phyloP scores from a whole-genome alignment of 2,329 filamentous ascomycete genomes.

The Lachnellula suecica region DNA sequence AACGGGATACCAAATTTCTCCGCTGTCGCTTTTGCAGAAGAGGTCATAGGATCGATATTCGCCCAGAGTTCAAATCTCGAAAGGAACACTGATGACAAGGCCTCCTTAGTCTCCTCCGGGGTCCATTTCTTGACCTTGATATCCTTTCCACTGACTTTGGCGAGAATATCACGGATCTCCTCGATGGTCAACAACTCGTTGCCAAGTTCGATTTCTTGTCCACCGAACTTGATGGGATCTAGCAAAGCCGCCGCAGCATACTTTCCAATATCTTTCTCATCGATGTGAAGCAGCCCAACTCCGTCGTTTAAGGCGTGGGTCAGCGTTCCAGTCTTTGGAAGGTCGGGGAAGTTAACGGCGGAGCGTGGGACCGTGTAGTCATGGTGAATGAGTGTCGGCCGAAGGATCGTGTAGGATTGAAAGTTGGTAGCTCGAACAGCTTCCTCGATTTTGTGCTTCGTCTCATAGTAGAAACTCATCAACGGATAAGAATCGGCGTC shows the following conservation, averaged over 20 bases:
- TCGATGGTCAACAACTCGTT: slow-evolving; percentile 10
- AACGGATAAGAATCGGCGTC: background rate
- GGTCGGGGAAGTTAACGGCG: slow-evolving; percentile 9
- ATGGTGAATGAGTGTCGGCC: slow-evolving; percentile 8
- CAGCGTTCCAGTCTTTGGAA: slow-evolving; percentile 8
- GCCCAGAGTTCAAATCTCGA: background rate
- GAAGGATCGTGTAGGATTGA: slow-evolving; percentile 13
- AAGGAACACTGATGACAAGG: background rate
- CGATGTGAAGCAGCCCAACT: slow-evolving; percentile 5
- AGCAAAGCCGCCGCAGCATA: no score
- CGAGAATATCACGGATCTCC: slow-evolving; percentile 29
- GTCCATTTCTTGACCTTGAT: slow-evolving; percentile 24
- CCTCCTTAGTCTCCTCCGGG: slow-evolving; percentile 23
- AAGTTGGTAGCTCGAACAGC: slow-evolving; percentile 10
- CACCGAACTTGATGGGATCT: no score
- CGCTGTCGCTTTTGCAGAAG: background rate
- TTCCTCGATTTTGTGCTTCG: slow-evolving; percentile 12
- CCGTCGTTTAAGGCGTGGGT: slow-evolving; percentile 6
- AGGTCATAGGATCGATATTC: background rate
- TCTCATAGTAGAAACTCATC: slow-evolving; percentile 8
- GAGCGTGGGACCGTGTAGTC: slow-evolving; percentile 9
- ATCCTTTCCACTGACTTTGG: slow-evolving; percentile 32
- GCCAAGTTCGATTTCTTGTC: slow-evolving; percentile 12
- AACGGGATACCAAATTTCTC: background rate
- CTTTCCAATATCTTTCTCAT: no score